A percentile compares a stretch with the other conserved stretches of the same genome.
Evolutionary conservation across 73 alveolate species (phyloP).

Genomic region (Stentor coeruleus): DNA sequence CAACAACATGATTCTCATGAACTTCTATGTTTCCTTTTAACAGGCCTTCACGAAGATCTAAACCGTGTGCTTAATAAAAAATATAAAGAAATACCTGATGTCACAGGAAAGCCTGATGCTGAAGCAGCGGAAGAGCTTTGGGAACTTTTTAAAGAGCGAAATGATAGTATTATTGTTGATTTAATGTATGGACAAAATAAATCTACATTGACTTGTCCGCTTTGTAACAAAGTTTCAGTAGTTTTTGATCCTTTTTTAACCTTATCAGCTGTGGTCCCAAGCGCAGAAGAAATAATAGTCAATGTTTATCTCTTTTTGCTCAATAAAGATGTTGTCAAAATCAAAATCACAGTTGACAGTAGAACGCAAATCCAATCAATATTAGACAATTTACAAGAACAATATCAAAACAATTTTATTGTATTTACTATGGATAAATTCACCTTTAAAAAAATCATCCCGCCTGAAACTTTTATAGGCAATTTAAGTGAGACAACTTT

Average conservation of each 20-base stretch:
- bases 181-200: slow-evolving; percentile 92
- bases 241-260: slow-evolving; percentile 94
- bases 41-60: slow-evolving; percentile 96
- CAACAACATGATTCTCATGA: slow-evolving; percentile 92
- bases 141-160: slow-evolving; percentile 79
- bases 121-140: slow-evolving; percentile 84
- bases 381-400: neutral
- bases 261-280: slow-evolving; percentile 92
- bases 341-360: neutral
- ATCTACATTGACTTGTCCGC: slow-evolving; percentile 85
- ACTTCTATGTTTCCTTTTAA: slow-evolving; percentile 87
- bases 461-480: neutral
- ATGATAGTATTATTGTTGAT: slow-evolving; percentile 91
- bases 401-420: neutral
- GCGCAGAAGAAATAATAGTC: neutral
- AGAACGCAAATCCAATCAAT: neutral
- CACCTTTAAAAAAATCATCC: neutral
- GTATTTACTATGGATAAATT: neutral
- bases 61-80: slow-evolving; percentile 81
- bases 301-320: neutral
- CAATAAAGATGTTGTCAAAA: neutral
- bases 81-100: slow-evolving; percentile 68
- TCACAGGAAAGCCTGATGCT: slow-evolving; percentile 61
- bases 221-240: slow-evolving; percentile 71
- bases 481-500: no score